These are phyloP conservation scores for Hypoxylon trugodes DNA, from an alignment of 495 filamentous ascomycete genomes.

Conservation along the genomic window DNA sequence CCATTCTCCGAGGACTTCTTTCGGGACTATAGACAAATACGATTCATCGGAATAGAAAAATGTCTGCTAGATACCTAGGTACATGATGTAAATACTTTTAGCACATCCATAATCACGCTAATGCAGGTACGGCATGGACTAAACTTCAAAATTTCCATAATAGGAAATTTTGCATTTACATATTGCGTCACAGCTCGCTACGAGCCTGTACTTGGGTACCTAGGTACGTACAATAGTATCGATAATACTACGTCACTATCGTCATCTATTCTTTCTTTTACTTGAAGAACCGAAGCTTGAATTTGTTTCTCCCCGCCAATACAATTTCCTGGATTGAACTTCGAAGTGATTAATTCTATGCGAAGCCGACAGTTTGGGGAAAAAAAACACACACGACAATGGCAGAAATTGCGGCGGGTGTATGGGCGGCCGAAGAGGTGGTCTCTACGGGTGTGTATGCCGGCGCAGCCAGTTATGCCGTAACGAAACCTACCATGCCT, in stretches of 20 bases:
- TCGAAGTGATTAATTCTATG: background rate
- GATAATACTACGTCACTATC: slow-evolving; percentile 23
- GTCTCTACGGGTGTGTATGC: slow-evolving; percentile 54
- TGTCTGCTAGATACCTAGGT: background rate
- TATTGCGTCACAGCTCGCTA: slow-evolving; percentile 22
- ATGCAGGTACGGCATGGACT: slow-evolving; percentile 35
- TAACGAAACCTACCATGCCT: slow-evolving; percentile 53
- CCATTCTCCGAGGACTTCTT: too few species aligned
- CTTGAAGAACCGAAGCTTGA: background rate
- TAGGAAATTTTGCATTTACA: slow-evolving; percentile 9
- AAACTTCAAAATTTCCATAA: slow-evolving; percentile 17
- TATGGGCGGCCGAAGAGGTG: slow-evolving; percentile 53
- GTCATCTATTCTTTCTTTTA: background rate
- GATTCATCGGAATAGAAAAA: background rate
- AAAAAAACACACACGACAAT: slow-evolving; percentile 24
- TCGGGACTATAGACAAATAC: too few species aligned
- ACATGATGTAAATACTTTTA: too few species aligned
- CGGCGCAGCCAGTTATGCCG: slow-evolving; percentile 44
- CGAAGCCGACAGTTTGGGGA: background rate
- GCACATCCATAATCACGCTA: slow-evolving; percentile 11
- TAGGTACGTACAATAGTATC: background rate
- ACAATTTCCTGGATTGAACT: background rate
- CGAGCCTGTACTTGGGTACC: background rate
- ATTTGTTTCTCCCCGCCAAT: background rate
- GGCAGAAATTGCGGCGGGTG: slow-evolving; percentile 52